Percentiles rank a stretch among this genome's conserved stretches.
Conservation (phyloP, 1,284 basidiomycete genomes). For the Bjerkandera adusta region DNA sequence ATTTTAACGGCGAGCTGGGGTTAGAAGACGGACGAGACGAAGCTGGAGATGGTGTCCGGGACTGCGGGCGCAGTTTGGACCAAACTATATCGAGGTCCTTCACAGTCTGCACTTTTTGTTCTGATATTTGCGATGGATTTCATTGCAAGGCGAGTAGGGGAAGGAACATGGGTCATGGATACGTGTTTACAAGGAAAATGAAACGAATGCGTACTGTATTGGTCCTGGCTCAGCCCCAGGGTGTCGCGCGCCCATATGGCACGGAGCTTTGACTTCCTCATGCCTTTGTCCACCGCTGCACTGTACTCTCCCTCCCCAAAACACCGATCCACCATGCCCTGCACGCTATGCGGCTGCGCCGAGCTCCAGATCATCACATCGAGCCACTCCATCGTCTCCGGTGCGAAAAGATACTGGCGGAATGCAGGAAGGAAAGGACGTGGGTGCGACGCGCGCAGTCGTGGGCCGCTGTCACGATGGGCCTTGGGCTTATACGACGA, state of each 20-base stretch:
- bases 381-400: constrained; percentile 55
- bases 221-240: constrained; percentile 53
- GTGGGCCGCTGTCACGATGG: constrained; percentile 18
- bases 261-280: constrained; percentile 40
- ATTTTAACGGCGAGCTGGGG: constrained; percentile 5
- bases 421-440: constrained; percentile 75
- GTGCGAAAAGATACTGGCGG: constrained; percentile 59
- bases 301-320: constrained; percentile 39
- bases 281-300: background rate
- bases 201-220: constrained; percentile 54
- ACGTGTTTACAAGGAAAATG: constrained; percentile 1
- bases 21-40: background rate
- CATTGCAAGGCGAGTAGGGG: constrained; percentile 2
- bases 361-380: constrained; percentile 89
- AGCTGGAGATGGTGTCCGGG: background rate
- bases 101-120: constrained; percentile 64
- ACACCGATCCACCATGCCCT: constrained; percentile 62
- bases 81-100: constrained; percentile 81
- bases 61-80: constrained; percentile 39
- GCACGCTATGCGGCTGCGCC: constrained; percentile 78
- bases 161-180: too few species aligned
- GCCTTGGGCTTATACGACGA: constrained; percentile 36
- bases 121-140: too few species aligned
- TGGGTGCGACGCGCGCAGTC: constrained; percentile 45
- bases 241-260: constrained; percentile 82